Evolutionary conservation across 169 alveolate species (phyloP), one percentile per base, ranked within the genome.

Genomic region (Cryptosporidium ubiquitum): DNA sequence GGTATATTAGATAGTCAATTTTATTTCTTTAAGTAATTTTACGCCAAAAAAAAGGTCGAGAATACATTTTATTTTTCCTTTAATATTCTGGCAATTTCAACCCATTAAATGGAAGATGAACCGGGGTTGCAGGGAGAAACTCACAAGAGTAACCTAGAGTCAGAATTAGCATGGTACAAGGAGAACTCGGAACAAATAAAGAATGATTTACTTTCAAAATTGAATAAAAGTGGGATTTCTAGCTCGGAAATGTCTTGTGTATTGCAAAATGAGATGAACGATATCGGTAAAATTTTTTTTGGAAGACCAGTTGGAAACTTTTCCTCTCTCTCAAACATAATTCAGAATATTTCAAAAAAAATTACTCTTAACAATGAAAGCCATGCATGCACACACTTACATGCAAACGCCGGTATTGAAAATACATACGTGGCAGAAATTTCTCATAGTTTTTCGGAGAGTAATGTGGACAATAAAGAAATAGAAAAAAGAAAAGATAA

Each of bases 151-250:
- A 57, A 14, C 23, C 37, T 52, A 12, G 68, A 51, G 33, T 35
- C 61, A 3, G 85, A 73, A 37, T 40, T 73, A 20, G 20, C n/a
- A 31, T 73, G 85, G 85, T 57, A 73, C 58, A 26, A n/a, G 42
- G 55, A 73, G 20, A 73, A 58, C n/a, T 39, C 16, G 10, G 70
- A 55, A 31, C n/a, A 73, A 39, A 73, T 73, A 33, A 52, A 57
- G 9, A 26, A 52, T 1, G 85, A 73, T 12, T n/a, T 73, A 37
- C 26, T 18, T 33, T 49, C 70, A 9, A 73, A 39, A 40, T 40
- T 73, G 42, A 35, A 40, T 35, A 4, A 5, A 64, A 16, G 31
- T 14, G 55, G n/a, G 23, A n/a, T n/a, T 14, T 33, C 68, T 12
- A 58, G 23, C 52, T 12, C 51, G 29, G 37, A 37, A 14, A 31